Conservation (phyloP, 805 yeast genomes). For the Candida jianshihensis region DNA sequence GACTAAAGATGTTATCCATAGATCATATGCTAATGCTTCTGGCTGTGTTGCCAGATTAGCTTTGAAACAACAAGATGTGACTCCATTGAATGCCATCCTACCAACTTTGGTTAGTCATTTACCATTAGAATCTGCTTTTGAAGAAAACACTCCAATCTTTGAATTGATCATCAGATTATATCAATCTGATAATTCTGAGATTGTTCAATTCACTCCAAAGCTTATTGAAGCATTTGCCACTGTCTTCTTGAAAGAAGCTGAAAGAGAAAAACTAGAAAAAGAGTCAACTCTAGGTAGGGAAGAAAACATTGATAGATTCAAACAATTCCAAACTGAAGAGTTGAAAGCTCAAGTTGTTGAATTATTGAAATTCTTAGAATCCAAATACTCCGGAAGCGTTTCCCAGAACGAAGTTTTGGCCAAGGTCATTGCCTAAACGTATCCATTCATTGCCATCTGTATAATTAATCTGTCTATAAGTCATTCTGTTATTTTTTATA, state of each 20-base stretch:
- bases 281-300: constrained; percentile 84
- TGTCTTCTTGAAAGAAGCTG: constrained; percentile 70
- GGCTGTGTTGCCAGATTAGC: constrained; percentile 96
- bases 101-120: constrained; percentile 71
- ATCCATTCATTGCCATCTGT: constrained; percentile 1
- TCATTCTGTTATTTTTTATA: too few relatives aligned
- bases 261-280: constrained; percentile 57
- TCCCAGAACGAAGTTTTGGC: constrained; percentile 35
- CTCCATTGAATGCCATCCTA: constrained; percentile 72
- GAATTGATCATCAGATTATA: constrained; percentile 68
- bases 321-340: constrained; percentile 71
- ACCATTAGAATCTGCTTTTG: constrained; percentile 83
- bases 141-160: constrained; percentile 89
- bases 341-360: constrained; percentile 58
- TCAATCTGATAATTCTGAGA: constrained; percentile 50
- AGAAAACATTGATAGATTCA: constrained; percentile 67
- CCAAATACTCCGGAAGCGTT: constrained; percentile 56
- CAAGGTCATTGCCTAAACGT: constrained; percentile 21
- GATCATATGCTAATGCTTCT: constrained; percentile 89
- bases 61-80: constrained; percentile 57
- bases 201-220: constrained; percentile 48
- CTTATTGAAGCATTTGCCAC: constrained; percentile 61
- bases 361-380: constrained; percentile 66
- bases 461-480: too few relatives aligned
- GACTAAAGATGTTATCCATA: constrained; percentile 67